Evolutionary conservation across 495 filamentous ascomycete genomes (phyloP).

Genomic region (Polyplosphaeria fusca): DNA sequence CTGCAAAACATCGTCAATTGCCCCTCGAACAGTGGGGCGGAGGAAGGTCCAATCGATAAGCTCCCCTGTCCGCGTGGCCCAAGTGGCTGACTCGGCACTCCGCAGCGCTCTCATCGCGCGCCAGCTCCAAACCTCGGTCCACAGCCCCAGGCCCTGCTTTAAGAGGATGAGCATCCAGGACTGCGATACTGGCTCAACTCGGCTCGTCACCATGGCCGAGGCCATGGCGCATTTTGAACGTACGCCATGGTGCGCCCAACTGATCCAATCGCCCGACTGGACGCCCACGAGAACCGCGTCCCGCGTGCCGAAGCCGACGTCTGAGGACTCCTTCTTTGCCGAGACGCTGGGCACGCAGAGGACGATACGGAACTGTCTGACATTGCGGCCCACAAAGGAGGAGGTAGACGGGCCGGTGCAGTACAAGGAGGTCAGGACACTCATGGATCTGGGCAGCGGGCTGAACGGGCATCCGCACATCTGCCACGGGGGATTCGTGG

Average conservation of each 20-base stretch:
- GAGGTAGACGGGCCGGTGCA: background rate
- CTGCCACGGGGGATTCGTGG: constrained; percentile 60
- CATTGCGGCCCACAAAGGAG: constrained; percentile 39
- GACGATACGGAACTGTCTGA: constrained; percentile 52
- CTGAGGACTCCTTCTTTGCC: constrained; percentile 56
- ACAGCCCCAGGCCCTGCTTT: background rate
- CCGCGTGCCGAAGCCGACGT: constrained; percentile 44
- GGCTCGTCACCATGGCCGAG: background rate
- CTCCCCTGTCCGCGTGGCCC: too few species aligned
- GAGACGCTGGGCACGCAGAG: constrained; percentile 52
- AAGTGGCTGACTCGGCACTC: constrained; percentile 3
- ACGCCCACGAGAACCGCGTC: constrained; percentile 42
- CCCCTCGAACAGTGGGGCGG: too few species aligned
- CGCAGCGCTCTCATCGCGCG: background rate
- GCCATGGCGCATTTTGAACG: constrained; percentile 45
- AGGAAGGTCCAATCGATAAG: constrained; percentile 1
- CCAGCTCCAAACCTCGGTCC: constrained; percentile 6
- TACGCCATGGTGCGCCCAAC: constrained; percentile 57
- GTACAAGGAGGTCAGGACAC: constrained; percentile 11
- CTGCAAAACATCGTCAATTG: too few species aligned
- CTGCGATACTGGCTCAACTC: background rate
- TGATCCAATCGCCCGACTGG: constrained; percentile 46
- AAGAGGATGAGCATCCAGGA: background rate
- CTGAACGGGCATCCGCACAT: constrained; percentile 58
- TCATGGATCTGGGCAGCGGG: constrained; percentile 53